Percentiles rank a stretch among this genome's conserved stretches.
Evolutionary conservation across 148 eudicot species (phyloP).

Genomic region (Euryodendron excelsum): DNA sequence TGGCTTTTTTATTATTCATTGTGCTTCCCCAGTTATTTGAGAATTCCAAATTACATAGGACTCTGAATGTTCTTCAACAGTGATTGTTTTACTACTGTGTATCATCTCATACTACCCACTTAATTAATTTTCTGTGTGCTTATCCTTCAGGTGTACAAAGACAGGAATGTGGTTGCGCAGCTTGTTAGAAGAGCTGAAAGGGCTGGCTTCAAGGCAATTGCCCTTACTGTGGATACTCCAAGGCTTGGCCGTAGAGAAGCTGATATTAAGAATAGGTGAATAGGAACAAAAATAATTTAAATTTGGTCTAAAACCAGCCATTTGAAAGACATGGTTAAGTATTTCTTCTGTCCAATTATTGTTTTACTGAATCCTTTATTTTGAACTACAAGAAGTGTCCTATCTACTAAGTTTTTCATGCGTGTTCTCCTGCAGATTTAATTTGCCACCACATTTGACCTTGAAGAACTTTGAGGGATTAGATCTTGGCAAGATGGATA

Average conservation of each 20-base stretch:
- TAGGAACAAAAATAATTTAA: background rate
- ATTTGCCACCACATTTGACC: conserved; percentile 59
- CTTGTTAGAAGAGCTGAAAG: conserved; percentile 85
- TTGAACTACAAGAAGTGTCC: background rate
- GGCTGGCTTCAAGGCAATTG: conserved; percentile 93
- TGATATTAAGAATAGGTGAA: conserved; percentile 91
- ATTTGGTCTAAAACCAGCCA: background rate
- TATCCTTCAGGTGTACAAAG: conserved; percentile 52
- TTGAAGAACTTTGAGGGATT: conserved; percentile 69
- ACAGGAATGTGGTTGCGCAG: conserved; percentile 66
- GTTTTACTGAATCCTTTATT: background rate
- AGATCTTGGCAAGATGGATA: conserved; percentile 54
- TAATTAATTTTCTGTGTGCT: background rate
- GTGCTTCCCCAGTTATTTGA: too few species aligned
- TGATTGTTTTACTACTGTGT: background rate
- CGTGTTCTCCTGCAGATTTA: conserved; percentile 45
- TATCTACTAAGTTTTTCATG: background rate
- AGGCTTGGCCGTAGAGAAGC: conserved; percentile 90
- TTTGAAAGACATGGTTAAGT: background rate
- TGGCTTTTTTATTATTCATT: background rate
- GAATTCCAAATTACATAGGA: background rate
- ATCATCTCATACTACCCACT: background rate
- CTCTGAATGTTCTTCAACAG: background rate
- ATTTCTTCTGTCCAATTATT: conserved; percentile 1
- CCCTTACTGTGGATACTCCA: conserved; percentile 90